Evolutionary conservation across 1,139 yeast species (phyloP), one percentile per base, ranked within the genome.

Genomic region (Cylindricascospora bacillispora): DNA sequence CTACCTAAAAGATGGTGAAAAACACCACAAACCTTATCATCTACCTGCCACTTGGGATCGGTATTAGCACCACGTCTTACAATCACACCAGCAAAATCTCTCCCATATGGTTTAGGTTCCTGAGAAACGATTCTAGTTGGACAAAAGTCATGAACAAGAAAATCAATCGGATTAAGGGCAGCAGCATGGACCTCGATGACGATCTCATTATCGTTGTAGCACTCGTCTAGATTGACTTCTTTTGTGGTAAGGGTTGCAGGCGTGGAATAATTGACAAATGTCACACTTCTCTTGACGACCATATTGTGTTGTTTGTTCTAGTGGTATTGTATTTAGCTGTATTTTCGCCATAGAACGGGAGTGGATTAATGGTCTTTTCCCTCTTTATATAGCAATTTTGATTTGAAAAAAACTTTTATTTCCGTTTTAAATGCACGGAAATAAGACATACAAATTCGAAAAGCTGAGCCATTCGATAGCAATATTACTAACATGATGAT

Each of bases 161-260:
- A 23, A 33, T 52, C 56, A 7, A 49, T 31, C 5, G 56, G 56
- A 21, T 52, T 52, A 25, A 50, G 34, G 9, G 52, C 44, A 15
- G 50, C 54, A 4, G 53, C 46, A 22, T 47, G 43, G 7, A 50
- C 31, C 22, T 45, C 34, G 13, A 50, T 28, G 1, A 50, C 52
- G 20, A 52, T 37, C 31, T 52, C 52, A 15, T 41, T 33, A 4
- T 37, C 42, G 4, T 30, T 34, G 32, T 33, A 44, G 30, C 50
- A 45, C 0, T 29, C 32, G 19, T 42, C 44, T 15, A 52, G 31
- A 30, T 50, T 46, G n/a, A 52, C 25, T 24, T 44, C 40, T 13
- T 34, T 33, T 4, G 30, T 27, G 6, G 37, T 34, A 13, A 46
- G 32, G n/a, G 33, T 29, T 13, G 41, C 35, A 4, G 41, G 41